Evolutionary conservation across 2,329 filamentous ascomycete genomes (phyloP), one percentile per base, ranked within the genome.

Genomic region (Aureobasidium lini): DNA sequence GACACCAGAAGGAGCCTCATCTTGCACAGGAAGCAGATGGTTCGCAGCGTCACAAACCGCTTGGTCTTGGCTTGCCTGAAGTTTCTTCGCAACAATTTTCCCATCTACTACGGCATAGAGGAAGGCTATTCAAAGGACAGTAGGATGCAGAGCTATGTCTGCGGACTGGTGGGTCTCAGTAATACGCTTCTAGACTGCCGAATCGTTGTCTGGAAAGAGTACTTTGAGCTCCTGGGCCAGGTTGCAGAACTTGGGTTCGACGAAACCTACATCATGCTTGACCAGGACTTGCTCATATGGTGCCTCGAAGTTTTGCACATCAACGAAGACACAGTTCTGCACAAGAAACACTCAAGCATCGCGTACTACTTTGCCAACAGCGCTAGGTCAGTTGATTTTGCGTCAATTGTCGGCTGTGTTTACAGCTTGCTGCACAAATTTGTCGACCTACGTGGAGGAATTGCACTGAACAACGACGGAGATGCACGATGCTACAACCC

Each of bases 1-100:
- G 78, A 81, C 28, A 77, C 82, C 3, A 74, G 91, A n/a, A 79
- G 84, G 40, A 83, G 85, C 63, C 69, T 93, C 37, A 70, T 92
- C 2, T 34, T 75, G 46, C 67, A 68, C 47, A 69, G 66, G 49
- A 58, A 64, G 43, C 43, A 62, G 36, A 69, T 66, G 48, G 62
- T 73, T 36, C 70, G 71, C 42, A 62, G 66, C 32, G 66, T 66
- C 32, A 67, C 63, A 8, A 66, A 67, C 10, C 56, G 62, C n/a
- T 65, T 73, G 39, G 46, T 74, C 11, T 59, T 72, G 13, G 68
- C 71, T 8, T 62, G 68, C 53, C 66, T 75, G 8, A 66, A 56
- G 9, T 65, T 61, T 10, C 62, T 72, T 13, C 72, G 70, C 11
- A 67, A 68, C n/a, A 66, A 71, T 46, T 68, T 70, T n/a, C 66